Evolutionary conservation across 1,139 yeast genomes (phyloP).

Genomic region (Blastobotrys arbuscula): DNA sequence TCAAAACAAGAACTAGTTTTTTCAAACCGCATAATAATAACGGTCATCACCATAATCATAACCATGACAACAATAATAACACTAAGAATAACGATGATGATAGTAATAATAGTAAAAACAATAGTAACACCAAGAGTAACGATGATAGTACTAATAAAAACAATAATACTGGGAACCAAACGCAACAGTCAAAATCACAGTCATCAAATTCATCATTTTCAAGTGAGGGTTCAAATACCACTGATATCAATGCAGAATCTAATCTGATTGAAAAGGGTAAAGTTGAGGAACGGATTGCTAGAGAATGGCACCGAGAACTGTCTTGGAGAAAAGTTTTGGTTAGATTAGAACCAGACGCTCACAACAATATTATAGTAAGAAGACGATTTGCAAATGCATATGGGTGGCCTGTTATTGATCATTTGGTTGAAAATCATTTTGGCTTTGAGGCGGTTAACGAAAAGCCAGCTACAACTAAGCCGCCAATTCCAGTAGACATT

Average conservation of each 20-base stretch:
- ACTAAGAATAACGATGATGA: too few species aligned
- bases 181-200: too few species aligned
- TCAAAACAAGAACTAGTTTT: conserved; percentile 25
- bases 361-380: conserved; percentile 85
- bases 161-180: too few species aligned
- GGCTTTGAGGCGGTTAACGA: neutral
- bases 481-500: neutral
- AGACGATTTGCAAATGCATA: conserved; percentile 88
- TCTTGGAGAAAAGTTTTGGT: conserved; percentile 92
- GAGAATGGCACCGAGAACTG: conserved; percentile 81
- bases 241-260: conserved; percentile 6
- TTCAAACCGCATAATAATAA: neutral
- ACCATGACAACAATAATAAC: too few species aligned
- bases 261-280: conserved; percentile 37
- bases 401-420: conserved; percentile 94
- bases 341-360: conserved; percentile 86
- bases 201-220: conserved; percentile 5
- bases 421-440: conserved; percentile 66
- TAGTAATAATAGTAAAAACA: too few species aligned
- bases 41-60: too few species aligned
- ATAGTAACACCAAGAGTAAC: too few species aligned
- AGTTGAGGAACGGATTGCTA: conserved; percentile 78
- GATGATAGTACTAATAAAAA: too few species aligned
- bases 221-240: conserved; percentile 7
- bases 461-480: conserved; percentile 1